A percentile compares a stretch with the other conserved stretches of the same genome.
Evolutionary conservation across 441 rosid species (phyloP).

Genomic region (Jatropha podagrica): DNA sequence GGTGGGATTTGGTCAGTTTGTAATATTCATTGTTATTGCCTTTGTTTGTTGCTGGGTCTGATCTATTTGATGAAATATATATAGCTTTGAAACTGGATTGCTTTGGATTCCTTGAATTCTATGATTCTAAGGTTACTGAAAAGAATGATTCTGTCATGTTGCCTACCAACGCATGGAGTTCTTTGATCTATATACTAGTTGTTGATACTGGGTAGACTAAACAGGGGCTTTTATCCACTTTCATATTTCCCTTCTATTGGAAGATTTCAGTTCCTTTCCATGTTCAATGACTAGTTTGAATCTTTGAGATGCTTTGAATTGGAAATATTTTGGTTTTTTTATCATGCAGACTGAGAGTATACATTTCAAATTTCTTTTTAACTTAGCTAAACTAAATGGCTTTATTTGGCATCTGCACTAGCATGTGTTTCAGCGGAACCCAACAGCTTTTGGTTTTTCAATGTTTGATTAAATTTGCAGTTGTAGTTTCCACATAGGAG

Average conservation of each 20-base stretch:
- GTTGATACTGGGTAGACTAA: background rate
- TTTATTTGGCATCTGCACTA: too few relatives aligned
- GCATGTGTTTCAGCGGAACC: background rate
- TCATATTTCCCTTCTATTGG: background rate
- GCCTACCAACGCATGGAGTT: background rate
- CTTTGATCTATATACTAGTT: background rate
- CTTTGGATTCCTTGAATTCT: constrained; percentile 3
- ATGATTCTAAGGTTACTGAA: background rate
- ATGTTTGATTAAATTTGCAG: background rate
- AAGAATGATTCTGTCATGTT: background rate
- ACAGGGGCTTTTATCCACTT: background rate
- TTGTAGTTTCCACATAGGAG: background rate
- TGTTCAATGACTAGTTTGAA: background rate
- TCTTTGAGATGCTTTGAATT: background rate
- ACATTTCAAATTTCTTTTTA: background rate
- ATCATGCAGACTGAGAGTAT: background rate
- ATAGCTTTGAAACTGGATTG: background rate
- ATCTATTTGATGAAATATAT: constrained; percentile 3
- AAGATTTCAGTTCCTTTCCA: background rate
- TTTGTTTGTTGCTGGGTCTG: constrained; percentile 23
- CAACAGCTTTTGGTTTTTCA: background rate
- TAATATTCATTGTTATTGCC: constrained; percentile 6
- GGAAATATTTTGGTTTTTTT: background rate
- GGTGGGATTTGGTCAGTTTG: constrained; percentile 26
- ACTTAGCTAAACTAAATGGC: constrained; percentile 3